phyloP scores from a whole-genome alignment of 768 basidiomycete genomes.

The Pleurotus giganteus region DNA sequence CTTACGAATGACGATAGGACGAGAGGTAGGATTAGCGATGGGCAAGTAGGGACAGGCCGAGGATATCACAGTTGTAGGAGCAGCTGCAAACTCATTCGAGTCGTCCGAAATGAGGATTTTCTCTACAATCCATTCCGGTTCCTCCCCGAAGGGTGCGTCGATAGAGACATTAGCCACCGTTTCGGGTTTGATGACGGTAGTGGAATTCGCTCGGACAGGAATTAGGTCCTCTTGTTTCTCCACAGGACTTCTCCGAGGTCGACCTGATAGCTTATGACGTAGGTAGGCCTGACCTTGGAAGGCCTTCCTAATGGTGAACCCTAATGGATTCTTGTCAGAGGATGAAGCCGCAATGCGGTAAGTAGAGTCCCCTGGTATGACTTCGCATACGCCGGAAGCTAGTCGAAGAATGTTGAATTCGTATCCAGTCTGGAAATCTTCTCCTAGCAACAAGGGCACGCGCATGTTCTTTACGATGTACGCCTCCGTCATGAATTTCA shows the following conservation, averaged over 20 bases:
- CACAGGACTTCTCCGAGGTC: background rate
- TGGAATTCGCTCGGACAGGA: constrained; percentile 4
- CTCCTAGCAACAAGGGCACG: constrained; percentile 25
- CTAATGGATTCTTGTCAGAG: background rate
- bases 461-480: constrained; percentile 25
- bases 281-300: background rate
- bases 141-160: background rate
- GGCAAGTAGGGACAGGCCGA: constrained; percentile 10
- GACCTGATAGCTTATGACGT: background rate
- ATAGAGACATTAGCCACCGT: constrained; percentile 3
- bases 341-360: constrained; percentile 11
- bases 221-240: background rate
- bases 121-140: constrained; percentile 16
- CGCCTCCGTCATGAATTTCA: constrained; percentile 18
- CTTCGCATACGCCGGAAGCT: constrained; percentile 4
- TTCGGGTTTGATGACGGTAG: background rate
- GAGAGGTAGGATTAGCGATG: constrained; percentile 14
- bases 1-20: constrained; percentile 11
- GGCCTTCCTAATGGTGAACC: constrained; percentile 7
- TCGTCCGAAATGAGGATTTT: constrained; percentile 13
- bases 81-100: constrained; percentile 5
- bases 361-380: background rate
- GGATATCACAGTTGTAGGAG: constrained; percentile 16
- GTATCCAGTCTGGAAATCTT: constrained; percentile 24
- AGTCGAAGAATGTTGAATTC: constrained; percentile 16